These are phyloP conservation scores for Coemansia guatemalensis DNA, from an alignment of 192 early-diverging fungal genomes.

Conservation along the genomic window DNA sequence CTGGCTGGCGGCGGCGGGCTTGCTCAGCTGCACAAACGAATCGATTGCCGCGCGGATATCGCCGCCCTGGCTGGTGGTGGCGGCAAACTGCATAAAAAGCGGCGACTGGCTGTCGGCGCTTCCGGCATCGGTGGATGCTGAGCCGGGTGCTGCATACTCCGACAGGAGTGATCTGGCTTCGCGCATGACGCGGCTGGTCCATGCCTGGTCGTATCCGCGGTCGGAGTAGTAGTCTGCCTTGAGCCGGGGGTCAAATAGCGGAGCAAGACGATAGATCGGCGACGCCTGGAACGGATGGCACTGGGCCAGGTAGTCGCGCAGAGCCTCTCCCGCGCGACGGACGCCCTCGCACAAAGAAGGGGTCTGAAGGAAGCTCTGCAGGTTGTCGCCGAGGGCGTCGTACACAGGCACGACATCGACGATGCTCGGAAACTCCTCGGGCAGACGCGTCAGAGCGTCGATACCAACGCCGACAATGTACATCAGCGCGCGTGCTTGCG, in stretches of 20 bases:
- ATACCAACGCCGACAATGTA: constrained; percentile 22
- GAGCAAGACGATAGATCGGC: constrained; percentile 48
- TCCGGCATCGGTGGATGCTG: neutral
- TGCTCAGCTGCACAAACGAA: constrained; percentile 32
- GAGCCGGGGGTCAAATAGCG: constrained; percentile 50
- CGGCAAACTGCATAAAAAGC: constrained; percentile 11
- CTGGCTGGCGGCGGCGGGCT: constrained; percentile 18
- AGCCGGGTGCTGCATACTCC: constrained; percentile 18
- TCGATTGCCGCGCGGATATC: constrained; percentile 34
- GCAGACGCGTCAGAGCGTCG: constrained; percentile 13
- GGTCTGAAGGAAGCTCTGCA: constrained; percentile 28
- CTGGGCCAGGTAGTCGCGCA: constrained; percentile 42
- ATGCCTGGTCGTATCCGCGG: constrained; percentile 36
- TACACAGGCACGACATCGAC: constrained; percentile 49
- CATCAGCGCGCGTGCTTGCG: constrained; percentile 41
- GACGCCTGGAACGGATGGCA: constrained; percentile 55
- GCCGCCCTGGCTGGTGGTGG: constrained; percentile 6
- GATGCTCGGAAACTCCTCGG: constrained; percentile 35
- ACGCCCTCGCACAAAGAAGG: constrained; percentile 23
- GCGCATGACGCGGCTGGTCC: constrained; percentile 36
- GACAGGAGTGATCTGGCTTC: constrained; percentile 36
- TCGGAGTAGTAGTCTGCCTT: constrained; percentile 45
- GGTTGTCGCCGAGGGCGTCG: constrained; percentile 35
- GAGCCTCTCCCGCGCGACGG: constrained; percentile 25
- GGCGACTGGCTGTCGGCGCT: constrained; percentile 1